A percentile compares a stretch with the other conserved stretches of the same genome.
phyloP scores from a whole-genome alignment of 345 rosid species.

The Eucalyptus regnans region DNA sequence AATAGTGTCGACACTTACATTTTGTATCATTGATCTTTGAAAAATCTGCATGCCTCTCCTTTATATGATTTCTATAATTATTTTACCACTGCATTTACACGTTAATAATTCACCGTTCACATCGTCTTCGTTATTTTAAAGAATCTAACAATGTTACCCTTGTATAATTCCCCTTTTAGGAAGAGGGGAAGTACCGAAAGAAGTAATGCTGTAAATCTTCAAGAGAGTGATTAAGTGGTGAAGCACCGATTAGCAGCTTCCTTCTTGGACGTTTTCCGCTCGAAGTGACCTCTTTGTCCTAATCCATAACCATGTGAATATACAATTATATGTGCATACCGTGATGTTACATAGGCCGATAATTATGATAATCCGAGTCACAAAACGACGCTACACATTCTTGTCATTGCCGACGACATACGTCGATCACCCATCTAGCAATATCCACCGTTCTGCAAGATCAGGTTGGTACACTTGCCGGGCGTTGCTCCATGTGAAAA shows the following conservation, averaged over 20 bases:
- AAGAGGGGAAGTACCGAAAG: neutral
- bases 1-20: neutral
- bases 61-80: neutral
- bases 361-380: neutral
- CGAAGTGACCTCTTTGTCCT: neutral
- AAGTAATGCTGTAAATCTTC: neutral
- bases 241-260: neutral
- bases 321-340: neutral
- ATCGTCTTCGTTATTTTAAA: neutral
- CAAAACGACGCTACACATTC: neutral
- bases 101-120: neutral
- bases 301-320: neutral
- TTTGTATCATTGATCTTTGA: neutral
- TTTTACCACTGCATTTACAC: neutral
- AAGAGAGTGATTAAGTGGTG: neutral
- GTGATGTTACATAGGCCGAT: neutral
- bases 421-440: neutral
- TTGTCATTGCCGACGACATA: neutral
- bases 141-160: neutral
- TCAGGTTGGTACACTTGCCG: neutral
- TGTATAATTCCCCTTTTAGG: neutral
- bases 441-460: neutral
- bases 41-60: neutral
- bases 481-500: neutral
- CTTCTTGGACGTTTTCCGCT: neutral